Evolutionary conservation across 2,329 filamentous ascomycete species (phyloP), one percentile per base, ranked within the genome.

Genomic region (Remersonia thermophila): DNA sequence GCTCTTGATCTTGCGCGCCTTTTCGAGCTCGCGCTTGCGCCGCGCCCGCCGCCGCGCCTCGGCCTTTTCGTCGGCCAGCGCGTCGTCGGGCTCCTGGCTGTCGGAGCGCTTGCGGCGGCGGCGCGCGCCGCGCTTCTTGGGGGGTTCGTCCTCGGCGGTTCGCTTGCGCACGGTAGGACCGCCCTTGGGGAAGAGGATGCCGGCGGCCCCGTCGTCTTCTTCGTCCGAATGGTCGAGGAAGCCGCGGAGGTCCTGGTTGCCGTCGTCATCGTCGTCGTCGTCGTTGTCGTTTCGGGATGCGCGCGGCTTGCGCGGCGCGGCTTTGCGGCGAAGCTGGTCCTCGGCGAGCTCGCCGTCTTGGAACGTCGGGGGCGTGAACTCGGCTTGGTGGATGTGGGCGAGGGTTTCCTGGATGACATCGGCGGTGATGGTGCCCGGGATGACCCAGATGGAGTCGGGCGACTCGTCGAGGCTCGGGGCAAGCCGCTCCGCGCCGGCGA

Each of bases 1-100:
- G 50, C 83, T 93, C 65, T 95, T 96, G 60, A 91, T 81, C 53
- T 80, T 82, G 23, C 67, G 66, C 33, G 76, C 69, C 58, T 86
- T 86, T 51, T 87, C 84, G n/a, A 73, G 62, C 46, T 93, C 78
- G 46, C 73, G 80, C 35, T 77, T 66, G 36, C 73, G 69, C 27
- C 79, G 68, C 37, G 67, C 71, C 10, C 69, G 67, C 10, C 76
- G 75, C 38, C 71, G 71, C 45, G 73, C 75, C 23, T 77, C 72
- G 4, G 83, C 69, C 30, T 78, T 75, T 17, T 78, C 66, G 4
- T 75, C 63, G 61, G 0, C 55, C 55, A 25, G 14, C 3, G 17
- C 5, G 7, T 66, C 63, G 4, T 52, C 54, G 11, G 59, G 63
- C 29, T 62, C 61, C 59, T 57, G 54, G 5, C 30, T 27, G n/a